Conservation (phyloP, 2,329 filamentous ascomycete genomes). For the Rutstroemia sp. region DNA sequence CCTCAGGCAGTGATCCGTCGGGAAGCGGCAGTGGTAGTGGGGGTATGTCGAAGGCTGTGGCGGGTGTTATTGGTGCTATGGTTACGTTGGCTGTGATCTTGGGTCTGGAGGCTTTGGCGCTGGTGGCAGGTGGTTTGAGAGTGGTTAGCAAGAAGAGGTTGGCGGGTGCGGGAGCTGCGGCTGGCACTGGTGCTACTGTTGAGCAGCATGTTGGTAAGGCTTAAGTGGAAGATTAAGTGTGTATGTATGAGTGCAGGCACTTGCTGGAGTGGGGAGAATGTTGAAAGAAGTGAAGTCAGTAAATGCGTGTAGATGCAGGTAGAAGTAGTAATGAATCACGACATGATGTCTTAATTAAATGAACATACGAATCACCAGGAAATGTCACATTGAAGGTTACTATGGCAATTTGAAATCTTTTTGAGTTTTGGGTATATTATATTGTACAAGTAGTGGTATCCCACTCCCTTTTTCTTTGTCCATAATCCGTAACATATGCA, state of each 20-base stretch:
- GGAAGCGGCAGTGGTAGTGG: slow-evolving; percentile 7
- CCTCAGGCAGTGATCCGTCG: slow-evolving; percentile 17
- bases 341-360: too few relatives aligned
- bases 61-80: slow-evolving; percentile 71
- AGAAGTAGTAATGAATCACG: too few relatives aligned
- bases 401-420: too few relatives aligned
- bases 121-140: slow-evolving; percentile 49
- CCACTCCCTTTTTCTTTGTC: background rate
- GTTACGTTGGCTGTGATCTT: slow-evolving; percentile 59
- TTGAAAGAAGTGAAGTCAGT: background rate
- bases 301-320: background rate
- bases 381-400: too few relatives aligned
- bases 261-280: too few relatives aligned
- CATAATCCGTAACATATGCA: background rate
- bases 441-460: background rate
- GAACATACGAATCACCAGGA: background rate
- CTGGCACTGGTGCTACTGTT: background rate
- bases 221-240: background rate
- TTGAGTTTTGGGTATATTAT: background rate
- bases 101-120: slow-evolving; percentile 43
- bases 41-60: slow-evolving; percentile 60
- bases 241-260: too few relatives aligned
- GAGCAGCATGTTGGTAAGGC: background rate
- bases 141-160: slow-evolving; percentile 48
- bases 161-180: background rate